Base-by-base conservation (phyloP, 23 red algal species). In the Pyropia yezoensis region DNA sequence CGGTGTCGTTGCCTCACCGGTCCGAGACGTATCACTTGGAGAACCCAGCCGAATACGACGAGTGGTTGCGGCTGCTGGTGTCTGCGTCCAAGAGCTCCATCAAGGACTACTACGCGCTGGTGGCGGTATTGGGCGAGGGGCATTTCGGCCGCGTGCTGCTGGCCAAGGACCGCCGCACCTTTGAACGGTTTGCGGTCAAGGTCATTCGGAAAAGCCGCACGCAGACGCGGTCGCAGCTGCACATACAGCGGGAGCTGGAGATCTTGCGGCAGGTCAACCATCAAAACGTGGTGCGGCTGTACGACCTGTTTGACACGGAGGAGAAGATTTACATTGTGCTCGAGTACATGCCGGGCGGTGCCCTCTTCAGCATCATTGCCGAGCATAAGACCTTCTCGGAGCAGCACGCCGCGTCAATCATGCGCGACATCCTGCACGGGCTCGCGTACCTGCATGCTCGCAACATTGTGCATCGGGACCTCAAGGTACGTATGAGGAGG, bases 401-500 rank as follows among this genome's bases (percentile, higher is more conserved):
- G 29, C 49, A 95, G 68, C 27, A 66, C 32, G 90, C 90, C 4
- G 52, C 60, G 14, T 32, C 63, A 17, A 87, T 95, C 15, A 80
- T 87, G 50, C 78, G 79, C 18, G 77, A 88, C 51, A 75, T 95
- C 54, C 64, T 95, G 24, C 70, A 81, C 18, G 90, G 90, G 15
- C 71, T 95, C 6, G 74, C 53, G 34, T 95, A 95, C 59, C 60
- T 95, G 32, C 90, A 95, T 59, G 54, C 61, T 5, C 79, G 80
- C 30, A 80, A 80, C 20, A 95, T 95, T 65, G 90, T 95, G 54
- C 90, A 95, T 81, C 71, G 90, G 54, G 90, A 95, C 76, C 70
- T 95, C 23, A 95, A 95, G 39, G 39, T 47, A 47, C 1, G 39
- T 6, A 8, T 6, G 39, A 6, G 39, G 39, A 1, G 39, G 39